Conservation (phyloP, 345 rosid species). For the Mangifera indica region DNA sequence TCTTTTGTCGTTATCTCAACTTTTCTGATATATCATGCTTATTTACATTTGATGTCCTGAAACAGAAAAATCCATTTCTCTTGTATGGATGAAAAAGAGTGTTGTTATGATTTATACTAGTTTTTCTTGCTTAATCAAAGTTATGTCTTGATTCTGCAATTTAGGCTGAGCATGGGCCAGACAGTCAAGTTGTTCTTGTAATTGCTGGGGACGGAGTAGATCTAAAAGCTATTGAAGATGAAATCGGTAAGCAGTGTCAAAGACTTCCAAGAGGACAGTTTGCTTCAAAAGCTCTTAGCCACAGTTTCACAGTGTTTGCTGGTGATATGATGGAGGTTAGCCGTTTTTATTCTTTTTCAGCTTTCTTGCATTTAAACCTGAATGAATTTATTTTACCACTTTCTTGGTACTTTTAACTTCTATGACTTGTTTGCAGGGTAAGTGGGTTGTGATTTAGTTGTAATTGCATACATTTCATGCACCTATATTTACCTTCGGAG, state of each 20-base stretch:
- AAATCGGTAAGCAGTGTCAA: constrained; percentile 67
- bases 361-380: neutral
- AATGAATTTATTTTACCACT: neutral
- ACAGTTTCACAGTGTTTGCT: constrained; percentile 80
- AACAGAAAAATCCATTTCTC: neutral
- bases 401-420: neutral
- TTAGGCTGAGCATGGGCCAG: constrained; percentile 98
- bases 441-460: neutral
- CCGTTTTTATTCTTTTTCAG: constrained; percentile 5
- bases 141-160: constrained; percentile 13
- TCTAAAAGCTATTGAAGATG: constrained; percentile 70
- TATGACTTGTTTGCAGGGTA: neutral
- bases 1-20: neutral
- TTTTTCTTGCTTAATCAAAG: neutral
- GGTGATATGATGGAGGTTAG: constrained; percentile 81
- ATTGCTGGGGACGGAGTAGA: constrained; percentile 75
- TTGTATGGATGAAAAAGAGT: no score
- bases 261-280: constrained; percentile 81
- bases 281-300: constrained; percentile 78
- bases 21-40: neutral
- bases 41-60: neutral
- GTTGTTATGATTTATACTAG: no score
- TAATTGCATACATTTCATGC: neutral
- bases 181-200: constrained; percentile 94
- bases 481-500: neutral